phyloP scores from a whole-genome alignment of 1,284 basidiomycete genomes.

The Boletellus sp. region DNA sequence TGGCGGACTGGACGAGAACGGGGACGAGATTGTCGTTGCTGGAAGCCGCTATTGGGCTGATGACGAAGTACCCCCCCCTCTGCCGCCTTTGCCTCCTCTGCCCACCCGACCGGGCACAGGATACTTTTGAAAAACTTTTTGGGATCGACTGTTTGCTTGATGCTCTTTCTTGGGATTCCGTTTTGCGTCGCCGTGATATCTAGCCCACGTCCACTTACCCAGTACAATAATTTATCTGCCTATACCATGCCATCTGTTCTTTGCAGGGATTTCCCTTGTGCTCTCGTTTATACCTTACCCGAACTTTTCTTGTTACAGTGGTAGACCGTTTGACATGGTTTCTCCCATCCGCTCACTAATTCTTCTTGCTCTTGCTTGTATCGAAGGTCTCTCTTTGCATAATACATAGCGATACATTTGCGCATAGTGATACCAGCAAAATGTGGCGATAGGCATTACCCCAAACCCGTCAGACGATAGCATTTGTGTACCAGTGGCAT shows the following conservation, averaged over 20 bases:
- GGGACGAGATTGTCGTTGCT: constrained; percentile 13
- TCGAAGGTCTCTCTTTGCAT: constrained; percentile 4
- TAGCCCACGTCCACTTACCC: background rate
- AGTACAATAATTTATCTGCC: constrained; percentile 27
- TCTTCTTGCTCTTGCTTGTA: constrained; percentile 7
- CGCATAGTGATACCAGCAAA: constrained; percentile 2
- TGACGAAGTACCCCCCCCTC: constrained; percentile 15
- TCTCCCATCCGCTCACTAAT: constrained; percentile 7
- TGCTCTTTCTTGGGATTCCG: constrained; percentile 8
- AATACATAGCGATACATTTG: constrained; percentile 6
- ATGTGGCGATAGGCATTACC: no score
- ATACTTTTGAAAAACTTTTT: constrained; percentile 21
- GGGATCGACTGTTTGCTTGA: background rate
- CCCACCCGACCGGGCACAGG: constrained; percentile 21
- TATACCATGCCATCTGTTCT: constrained; percentile 16
- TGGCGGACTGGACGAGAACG: constrained; percentile 21
- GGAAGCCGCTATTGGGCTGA: constrained; percentile 21
- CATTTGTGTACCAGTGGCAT: no score
- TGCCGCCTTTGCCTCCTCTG: constrained; percentile 18
- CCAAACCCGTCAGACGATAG: no score
- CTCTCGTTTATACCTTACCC: background rate
- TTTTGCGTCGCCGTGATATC: constrained; percentile 1
- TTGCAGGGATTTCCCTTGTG: constrained; percentile 6
- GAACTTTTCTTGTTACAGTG: background rate
- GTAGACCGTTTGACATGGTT: background rate